Conservation (phyloP, 495 filamentous ascomycete species). For the Sphaerosporella brunnea region DNA sequence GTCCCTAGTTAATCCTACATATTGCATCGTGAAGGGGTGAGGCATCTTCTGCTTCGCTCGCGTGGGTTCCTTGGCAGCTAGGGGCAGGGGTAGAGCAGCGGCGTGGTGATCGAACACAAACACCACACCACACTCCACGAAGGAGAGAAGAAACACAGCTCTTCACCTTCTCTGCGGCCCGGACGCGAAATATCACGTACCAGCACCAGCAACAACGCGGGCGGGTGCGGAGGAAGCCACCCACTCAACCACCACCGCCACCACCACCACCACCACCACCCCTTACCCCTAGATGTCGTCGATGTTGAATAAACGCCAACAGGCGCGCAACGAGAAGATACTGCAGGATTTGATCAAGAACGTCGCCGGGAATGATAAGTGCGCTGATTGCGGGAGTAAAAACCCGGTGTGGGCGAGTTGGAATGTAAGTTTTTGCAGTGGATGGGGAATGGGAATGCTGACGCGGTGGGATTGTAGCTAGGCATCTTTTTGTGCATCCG, state of each 20-base stretch:
- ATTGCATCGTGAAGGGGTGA: no score
- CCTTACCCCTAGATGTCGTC: slow-evolving; percentile 14
- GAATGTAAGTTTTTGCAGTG: slow-evolving; percentile 67
- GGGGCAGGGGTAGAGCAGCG: no score
- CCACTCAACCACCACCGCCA: slow-evolving; percentile 9
- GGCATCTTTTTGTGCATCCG: slow-evolving; percentile 96
- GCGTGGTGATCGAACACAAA: no score
- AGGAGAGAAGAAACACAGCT: no score
- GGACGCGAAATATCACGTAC: no score
- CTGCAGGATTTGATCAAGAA: slow-evolving; percentile 77
- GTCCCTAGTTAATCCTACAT: not conserved
- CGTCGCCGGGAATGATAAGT: slow-evolving; percentile 82
- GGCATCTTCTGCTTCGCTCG: no score
- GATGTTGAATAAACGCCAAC: slow-evolving; percentile 72
- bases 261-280: slow-evolving; percentile 5
- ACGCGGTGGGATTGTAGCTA: slow-evolving; percentile 39
- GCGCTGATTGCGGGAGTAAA: slow-evolving; percentile 77
- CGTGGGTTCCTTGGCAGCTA: no score
- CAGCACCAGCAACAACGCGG: no score
- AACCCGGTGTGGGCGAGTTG: slow-evolving; percentile 99
- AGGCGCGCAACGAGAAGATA: slow-evolving; percentile 83
- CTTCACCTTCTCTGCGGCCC: no score
- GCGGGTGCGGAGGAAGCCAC: no score
- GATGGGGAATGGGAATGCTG: no score
- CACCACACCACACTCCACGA: no score